phyloP scores from a whole-genome alignment of 140 eudicot species.

The Oenanthe javanica region DNA sequence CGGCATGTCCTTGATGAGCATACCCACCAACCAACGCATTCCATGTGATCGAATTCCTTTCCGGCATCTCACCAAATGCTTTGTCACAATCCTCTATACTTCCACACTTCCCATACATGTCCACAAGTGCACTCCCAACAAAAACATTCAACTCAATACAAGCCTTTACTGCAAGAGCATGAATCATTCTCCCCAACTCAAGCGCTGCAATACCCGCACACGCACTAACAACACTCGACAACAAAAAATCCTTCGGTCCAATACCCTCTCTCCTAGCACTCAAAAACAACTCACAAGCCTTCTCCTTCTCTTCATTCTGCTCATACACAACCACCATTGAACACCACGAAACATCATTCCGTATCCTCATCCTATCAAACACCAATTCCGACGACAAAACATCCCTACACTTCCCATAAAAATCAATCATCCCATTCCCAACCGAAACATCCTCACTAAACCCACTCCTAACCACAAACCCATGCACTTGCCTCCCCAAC shows the following conservation, averaged over 20 bases:
- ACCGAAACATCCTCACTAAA: conserved; percentile 45
- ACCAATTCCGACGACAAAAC: conserved; percentile 29
- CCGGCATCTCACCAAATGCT: conserved; percentile 43
- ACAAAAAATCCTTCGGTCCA: conserved; percentile 47
- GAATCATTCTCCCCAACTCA: conserved; percentile 55
- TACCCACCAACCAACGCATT: conserved; percentile 74
- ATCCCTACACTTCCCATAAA: conserved; percentile 69
- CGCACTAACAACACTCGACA: conserved; percentile 71
- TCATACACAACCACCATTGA: conserved; percentile 71
- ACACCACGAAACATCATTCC: conserved; percentile 72
- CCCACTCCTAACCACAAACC: conserved; percentile 47
- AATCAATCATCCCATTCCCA: conserved; percentile 59
- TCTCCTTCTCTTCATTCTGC: conserved; percentile 65
- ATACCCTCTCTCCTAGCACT: conserved; percentile 35
- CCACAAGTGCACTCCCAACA: conserved; percentile 86
- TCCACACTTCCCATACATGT: conserved; percentile 92
- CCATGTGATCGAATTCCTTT: conserved; percentile 57
- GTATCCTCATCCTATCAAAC: conserved; percentile 30
- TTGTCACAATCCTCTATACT: conserved; percentile 55
- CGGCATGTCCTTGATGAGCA: conserved; percentile 65
- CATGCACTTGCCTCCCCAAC: conserved; percentile 61
- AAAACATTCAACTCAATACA: conserved; percentile 49
- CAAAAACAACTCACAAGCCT: conserved; percentile 46
- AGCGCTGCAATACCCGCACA: conserved; percentile 69
- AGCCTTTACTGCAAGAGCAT: conserved; percentile 65